phyloP scores from a whole-genome alignment of 1,284 basidiomycete genomes.

The Volvariella volvacea region DNA sequence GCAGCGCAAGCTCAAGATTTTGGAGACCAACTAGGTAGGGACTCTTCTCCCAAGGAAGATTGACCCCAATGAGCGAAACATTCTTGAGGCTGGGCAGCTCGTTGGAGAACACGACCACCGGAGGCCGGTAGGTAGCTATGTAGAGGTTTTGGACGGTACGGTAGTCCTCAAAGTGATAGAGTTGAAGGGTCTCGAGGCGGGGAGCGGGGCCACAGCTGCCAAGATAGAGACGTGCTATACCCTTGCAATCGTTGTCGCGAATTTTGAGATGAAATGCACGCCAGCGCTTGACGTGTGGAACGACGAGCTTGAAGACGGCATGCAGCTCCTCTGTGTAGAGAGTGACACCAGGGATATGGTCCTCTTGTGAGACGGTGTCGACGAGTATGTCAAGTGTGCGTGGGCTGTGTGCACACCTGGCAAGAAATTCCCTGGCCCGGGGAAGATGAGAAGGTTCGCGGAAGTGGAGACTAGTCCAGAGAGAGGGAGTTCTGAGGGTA shows the following conservation, averaged over 20 bases:
- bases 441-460: conserved; percentile 39
- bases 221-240: conserved; percentile 40
- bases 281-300: conserved; percentile 44
- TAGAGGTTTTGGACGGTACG: conserved; percentile 39
- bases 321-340: conserved; percentile 39
- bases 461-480: conserved; percentile 52
- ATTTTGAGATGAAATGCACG: conserved; percentile 52
- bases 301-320: conserved; percentile 40
- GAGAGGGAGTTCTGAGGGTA: conserved; percentile 37
- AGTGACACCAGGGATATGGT: conserved; percentile 38
- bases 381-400: conserved; percentile 43
- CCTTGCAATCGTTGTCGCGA: conserved; percentile 49
- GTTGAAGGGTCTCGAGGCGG: conserved; percentile 46
- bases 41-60: conserved; percentile 48
- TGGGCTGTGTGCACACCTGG: conserved; percentile 24
- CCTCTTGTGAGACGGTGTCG: conserved; percentile 42
- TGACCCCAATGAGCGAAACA: conserved; percentile 56
- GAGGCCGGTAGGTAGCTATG: conserved; percentile 47
- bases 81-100: conserved; percentile 40
- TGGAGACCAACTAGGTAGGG: conserved; percentile 44
- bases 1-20: conserved; percentile 51
- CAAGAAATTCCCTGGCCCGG: conserved; percentile 40
- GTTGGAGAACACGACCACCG: conserved; percentile 48
- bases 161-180: conserved; percentile 59
- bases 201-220: conserved; percentile 43